A percentile compares a stretch with the other conserved stretches of the same genome.
Evolutionary conservation across 768 basidiomycete species (phyloP).

Genomic region (Rhodotorula taiwanensis): DNA sequence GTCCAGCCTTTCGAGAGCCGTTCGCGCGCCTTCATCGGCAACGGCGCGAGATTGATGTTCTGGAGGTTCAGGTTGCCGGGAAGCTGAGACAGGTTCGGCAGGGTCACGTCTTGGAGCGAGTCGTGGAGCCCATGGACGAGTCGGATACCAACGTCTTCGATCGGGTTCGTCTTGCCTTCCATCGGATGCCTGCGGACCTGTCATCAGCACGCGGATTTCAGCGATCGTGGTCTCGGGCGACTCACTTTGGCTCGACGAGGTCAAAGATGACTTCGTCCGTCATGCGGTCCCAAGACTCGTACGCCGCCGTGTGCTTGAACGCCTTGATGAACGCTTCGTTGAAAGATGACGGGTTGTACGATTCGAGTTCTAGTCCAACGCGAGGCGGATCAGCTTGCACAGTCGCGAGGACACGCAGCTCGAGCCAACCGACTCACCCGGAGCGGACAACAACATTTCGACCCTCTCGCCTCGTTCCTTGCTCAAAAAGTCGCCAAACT

Average conservation of each 20-base stretch:
- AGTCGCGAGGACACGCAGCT: too few species aligned
- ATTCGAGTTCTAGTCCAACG: constrained; percentile 36
- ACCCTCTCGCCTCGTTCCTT: constrained; percentile 48
- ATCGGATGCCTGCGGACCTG: constrained; percentile 83
- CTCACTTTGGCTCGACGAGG: constrained; percentile 82
- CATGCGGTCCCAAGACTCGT: constrained; percentile 77
- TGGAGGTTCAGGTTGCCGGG: constrained; percentile 45
- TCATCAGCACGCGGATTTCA: constrained; percentile 14
- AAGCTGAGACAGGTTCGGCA: constrained; percentile 1
- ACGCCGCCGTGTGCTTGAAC: constrained; percentile 80
- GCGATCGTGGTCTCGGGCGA: too few species aligned
- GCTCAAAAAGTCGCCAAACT: constrained; percentile 80
- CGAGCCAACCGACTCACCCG: constrained; percentile 4
- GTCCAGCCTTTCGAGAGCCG: constrained; percentile 1
- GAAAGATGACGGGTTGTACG: constrained; percentile 49
- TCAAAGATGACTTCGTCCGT: constrained; percentile 93
- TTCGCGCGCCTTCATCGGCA: constrained; percentile 13
- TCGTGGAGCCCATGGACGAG: constrained; percentile 91
- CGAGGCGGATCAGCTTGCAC: too few species aligned
- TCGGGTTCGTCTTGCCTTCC: constrained; percentile 77
- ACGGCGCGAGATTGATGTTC: constrained; percentile 75
- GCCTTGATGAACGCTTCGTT: constrained; percentile 79
- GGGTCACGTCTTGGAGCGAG: constrained; percentile 57
- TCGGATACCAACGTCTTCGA: constrained; percentile 84
- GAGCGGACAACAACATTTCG: constrained; percentile 23